Conservation (phyloP, 2,329 filamentous ascomycete species). For the Phialemonium atrogriseum region DNA sequence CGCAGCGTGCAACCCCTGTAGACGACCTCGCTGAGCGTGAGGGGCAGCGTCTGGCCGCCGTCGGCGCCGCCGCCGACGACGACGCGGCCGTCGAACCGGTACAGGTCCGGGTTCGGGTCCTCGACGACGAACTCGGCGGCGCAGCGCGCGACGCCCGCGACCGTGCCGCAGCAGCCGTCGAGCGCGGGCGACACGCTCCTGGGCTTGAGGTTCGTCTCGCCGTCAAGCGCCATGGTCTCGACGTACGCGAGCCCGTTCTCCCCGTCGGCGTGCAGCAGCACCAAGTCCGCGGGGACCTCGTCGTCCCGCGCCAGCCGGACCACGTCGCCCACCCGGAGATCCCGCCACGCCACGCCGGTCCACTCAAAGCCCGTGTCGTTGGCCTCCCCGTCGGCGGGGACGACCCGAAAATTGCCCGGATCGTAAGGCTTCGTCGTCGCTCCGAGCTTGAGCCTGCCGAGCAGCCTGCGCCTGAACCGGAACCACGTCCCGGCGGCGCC, state of each 20-base stretch:
- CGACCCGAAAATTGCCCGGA: too few relatives aligned
- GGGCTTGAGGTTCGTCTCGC: slow-evolving; percentile 74
- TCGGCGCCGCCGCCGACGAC: slow-evolving; percentile 61
- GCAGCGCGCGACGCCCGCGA: slow-evolving; percentile 44
- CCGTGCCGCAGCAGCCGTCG: slow-evolving; percentile 50
- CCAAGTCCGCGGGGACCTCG: slow-evolving; percentile 72
- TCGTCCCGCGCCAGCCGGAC: slow-evolving; percentile 57
- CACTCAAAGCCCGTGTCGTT: slow-evolving; percentile 55
- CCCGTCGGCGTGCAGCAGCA: slow-evolving; percentile 68
- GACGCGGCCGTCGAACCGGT: slow-evolving; percentile 66
- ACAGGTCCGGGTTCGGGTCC: slow-evolving; percentile 70
- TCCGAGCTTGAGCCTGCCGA: background rate
- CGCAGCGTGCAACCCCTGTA: slow-evolving; percentile 80
- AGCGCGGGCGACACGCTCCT: slow-evolving; percentile 59
- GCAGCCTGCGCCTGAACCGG: background rate
- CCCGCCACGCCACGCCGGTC: slow-evolving; percentile 37
- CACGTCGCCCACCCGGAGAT: slow-evolving; percentile 41
- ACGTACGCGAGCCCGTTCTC: slow-evolving; percentile 75
- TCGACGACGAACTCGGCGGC: slow-evolving; percentile 61
- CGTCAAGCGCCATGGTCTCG: slow-evolving; percentile 78
- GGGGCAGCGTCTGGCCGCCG: slow-evolving; percentile 49
- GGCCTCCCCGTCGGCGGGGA: slow-evolving; percentile 29
- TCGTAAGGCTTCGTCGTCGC: too few relatives aligned
- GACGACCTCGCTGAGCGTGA: slow-evolving; percentile 75
- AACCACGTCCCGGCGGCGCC: slow-evolving; percentile 56